Conservation (phyloP, 2,329 filamentous ascomycete species). For the Tolypocladium cylindrosporum region DNA sequence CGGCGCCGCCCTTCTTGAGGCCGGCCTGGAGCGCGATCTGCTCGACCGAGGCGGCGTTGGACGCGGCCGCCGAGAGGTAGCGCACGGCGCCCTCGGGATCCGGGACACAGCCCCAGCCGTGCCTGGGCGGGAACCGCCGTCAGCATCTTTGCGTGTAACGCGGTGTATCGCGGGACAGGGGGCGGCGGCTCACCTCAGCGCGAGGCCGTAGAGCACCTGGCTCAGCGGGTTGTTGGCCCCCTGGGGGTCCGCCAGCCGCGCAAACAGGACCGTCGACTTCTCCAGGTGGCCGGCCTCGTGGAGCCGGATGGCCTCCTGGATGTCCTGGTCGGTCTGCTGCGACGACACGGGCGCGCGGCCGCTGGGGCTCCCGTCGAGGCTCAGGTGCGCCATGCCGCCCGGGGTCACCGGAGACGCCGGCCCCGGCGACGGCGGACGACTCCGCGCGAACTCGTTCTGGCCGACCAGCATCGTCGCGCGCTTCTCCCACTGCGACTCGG, state of each 20-base stretch:
- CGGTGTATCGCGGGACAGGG: constrained; percentile 7
- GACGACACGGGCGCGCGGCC: constrained; percentile 28
- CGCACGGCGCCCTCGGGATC: constrained; percentile 65
- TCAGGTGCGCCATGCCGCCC: constrained; percentile 17
- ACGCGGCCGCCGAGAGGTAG: constrained; percentile 80
- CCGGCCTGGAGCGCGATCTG: constrained; percentile 75
- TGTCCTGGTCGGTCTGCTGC: constrained; percentile 54
- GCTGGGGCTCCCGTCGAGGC: constrained; percentile 6
- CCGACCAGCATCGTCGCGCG: constrained; percentile 80
- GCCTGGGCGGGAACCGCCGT: constrained; percentile 38
- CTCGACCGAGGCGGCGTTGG: constrained; percentile 83
- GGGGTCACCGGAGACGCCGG: constrained; percentile 4
- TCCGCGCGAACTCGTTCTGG: constrained; percentile 41
- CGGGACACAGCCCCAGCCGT: constrained; percentile 82
- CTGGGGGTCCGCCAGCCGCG: constrained; percentile 67
- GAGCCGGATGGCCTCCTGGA: constrained; percentile 90
- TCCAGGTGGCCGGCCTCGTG: constrained; percentile 78
- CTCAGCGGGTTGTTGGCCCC: constrained; percentile 87
- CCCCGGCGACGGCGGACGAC: constrained; percentile 28
- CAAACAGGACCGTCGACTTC: constrained; percentile 77
- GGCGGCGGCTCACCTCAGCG: constrained; percentile 55
- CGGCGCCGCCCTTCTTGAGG: constrained; percentile 84
- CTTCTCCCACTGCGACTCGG: constrained; percentile 80
- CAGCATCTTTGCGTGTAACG: constrained; percentile 8
- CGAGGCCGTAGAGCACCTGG: constrained; percentile 91